phyloP scores from a whole-genome alignment of 1,284 basidiomycete species.

The Mixia osmundae region DNA sequence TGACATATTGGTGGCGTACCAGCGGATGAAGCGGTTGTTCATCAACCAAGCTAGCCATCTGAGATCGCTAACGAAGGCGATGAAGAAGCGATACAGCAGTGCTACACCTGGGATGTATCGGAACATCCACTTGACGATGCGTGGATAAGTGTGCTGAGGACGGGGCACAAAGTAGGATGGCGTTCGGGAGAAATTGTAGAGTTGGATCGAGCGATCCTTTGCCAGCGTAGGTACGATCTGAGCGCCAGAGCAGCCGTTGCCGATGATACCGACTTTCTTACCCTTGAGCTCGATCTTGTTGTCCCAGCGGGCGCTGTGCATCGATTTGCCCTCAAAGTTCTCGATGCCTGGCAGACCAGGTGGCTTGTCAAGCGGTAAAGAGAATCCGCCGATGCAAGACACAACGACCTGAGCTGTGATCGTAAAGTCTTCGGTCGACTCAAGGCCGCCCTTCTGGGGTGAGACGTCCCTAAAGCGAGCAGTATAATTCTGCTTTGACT shows the following conservation, averaged over 20 bases:
- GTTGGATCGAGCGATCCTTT: conserved; percentile 7
- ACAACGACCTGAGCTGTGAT: too few species aligned
- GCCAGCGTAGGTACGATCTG: conserved; percentile 12
- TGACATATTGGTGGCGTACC: neutral
- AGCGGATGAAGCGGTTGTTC: neutral
- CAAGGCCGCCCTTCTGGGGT: too few species aligned
- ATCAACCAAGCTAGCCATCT: neutral
- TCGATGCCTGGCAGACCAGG: too few species aligned
- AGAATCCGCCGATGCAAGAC: too few species aligned
- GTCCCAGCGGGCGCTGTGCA: conserved; percentile 23
- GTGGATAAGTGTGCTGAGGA: neutral
- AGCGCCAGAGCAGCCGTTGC: conserved; percentile 16
- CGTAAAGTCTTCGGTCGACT: too few species aligned
- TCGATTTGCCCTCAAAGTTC: conserved; percentile 15
- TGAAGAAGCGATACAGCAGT: conserved; percentile 3
- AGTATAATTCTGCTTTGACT: too few species aligned
- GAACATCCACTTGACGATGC: conserved; percentile 1
- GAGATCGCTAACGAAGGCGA: conserved; percentile 1
- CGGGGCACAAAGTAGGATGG: conserved; percentile 9
- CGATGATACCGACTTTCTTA: conserved; percentile 21
- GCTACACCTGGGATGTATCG: conserved; percentile 2
- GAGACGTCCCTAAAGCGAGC: too few species aligned
- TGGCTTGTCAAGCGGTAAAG: too few species aligned
- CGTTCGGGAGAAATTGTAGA: conserved; percentile 9
- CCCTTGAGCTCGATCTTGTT: conserved; percentile 18